phyloP scores from a whole-genome alignment of 2,329 filamentous ascomycete genomes.

The Cucurbitaria berberidis region DNA sequence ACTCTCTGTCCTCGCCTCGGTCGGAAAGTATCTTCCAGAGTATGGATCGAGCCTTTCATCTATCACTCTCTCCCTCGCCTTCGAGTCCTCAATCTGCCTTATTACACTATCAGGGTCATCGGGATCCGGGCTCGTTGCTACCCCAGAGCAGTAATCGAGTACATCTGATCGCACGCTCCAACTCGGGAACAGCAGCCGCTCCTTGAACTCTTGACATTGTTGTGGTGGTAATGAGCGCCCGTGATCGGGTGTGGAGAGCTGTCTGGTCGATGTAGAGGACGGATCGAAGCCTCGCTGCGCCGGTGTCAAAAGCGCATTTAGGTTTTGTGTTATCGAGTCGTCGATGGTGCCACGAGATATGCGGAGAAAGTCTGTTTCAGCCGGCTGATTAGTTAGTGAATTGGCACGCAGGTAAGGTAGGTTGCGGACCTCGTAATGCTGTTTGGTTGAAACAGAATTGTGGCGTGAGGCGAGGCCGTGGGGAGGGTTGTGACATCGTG shows the following conservation, averaged over 20 bases:
- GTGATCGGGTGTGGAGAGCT: slow-evolving; percentile 55
- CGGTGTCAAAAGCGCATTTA: slow-evolving; percentile 87
- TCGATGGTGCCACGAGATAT: slow-evolving; percentile 84
- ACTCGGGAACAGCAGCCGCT: slow-evolving; percentile 80
- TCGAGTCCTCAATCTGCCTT: slow-evolving; percentile 72
- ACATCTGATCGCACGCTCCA: slow-evolving; percentile 87
- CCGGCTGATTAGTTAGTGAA: slow-evolving; percentile 45
- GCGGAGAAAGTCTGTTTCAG: slow-evolving; percentile 79
- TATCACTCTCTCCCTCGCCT: slow-evolving; percentile 74
- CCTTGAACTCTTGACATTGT: slow-evolving; percentile 75
- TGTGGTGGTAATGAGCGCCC: slow-evolving; percentile 62
- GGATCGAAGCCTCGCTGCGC: slow-evolving; percentile 77
- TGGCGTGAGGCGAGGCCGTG: slow-evolving; percentile 52
- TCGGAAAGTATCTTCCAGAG: slow-evolving; percentile 78
- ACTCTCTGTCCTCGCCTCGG: slow-evolving; percentile 79
- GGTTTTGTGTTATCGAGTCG: slow-evolving; percentile 89
- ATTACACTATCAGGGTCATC: slow-evolving; percentile 79
- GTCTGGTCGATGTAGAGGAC: slow-evolving; percentile 71
- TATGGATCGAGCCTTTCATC: slow-evolving; percentile 94
- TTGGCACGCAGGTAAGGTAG: slow-evolving; percentile 8
- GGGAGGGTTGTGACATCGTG: slow-evolving; percentile 51
- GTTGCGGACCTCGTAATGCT: slow-evolving; percentile 53
- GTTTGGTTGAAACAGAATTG: slow-evolving; percentile 61
- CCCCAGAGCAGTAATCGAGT: slow-evolving; percentile 84
- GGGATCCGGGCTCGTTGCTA: slow-evolving; percentile 86